phyloP scores from a whole-genome alignment of 1,139 yeast genomes.

The Lodderomyces metapsilosis region DNA sequence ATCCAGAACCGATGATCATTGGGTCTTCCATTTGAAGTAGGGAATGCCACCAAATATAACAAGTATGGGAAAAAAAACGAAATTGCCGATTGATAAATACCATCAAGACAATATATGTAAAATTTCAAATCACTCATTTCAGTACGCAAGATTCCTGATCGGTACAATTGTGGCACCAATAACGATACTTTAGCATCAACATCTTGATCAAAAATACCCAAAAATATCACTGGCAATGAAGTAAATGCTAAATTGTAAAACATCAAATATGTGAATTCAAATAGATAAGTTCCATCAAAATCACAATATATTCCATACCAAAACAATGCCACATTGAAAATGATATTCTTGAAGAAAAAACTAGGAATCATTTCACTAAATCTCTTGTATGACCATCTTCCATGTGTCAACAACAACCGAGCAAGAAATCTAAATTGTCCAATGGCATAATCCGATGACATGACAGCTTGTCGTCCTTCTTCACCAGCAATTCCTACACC shows the following conservation, averaged over 20 bases:
- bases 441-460: conserved; percentile 95
- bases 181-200: conserved; percentile 78
- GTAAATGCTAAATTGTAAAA: conserved; percentile 94
- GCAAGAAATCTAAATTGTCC: conserved; percentile 90
- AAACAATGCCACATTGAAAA: conserved; percentile 82
- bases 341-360: conserved; percentile 89
- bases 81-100: conserved; percentile 80
- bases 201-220: conserved; percentile 93
- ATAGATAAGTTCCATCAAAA: conserved; percentile 89
- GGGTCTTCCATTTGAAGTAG: conserved; percentile 59
- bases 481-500: conserved; percentile 98
- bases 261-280: conserved; percentile 89
- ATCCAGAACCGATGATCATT: conserved; percentile 83
- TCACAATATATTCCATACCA: conserved; percentile 89
- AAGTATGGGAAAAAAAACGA: conserved; percentile 87
- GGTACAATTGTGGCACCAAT: conserved; percentile 87
- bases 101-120: conserved; percentile 83
- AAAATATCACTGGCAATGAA: conserved; percentile 85
- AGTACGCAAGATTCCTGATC: conserved; percentile 74
- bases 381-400: conserved; percentile 93
- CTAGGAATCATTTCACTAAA: conserved; percentile 92
- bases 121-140: conserved; percentile 85
- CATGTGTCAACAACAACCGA: conserved; percentile 81
- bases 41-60: conserved; percentile 55
- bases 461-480: conserved; percentile 98